Conservation (phyloP, 768 basidiomycete species). For the Xanthoconium stramineum region DNA sequence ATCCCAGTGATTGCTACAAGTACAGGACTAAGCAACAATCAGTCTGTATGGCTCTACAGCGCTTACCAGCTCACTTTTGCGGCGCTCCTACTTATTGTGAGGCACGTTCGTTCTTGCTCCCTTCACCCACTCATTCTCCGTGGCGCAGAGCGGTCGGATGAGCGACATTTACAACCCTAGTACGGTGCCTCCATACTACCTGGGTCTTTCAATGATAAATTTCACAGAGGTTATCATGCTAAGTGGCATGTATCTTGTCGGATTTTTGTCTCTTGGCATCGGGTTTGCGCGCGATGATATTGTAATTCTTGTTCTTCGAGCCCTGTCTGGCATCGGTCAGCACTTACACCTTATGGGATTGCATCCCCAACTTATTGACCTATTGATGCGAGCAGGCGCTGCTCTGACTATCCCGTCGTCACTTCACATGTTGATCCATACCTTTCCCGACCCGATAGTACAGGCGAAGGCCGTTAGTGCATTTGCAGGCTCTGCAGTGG, state of each 20-base stretch:
- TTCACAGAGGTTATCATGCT: not conserved
- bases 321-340: not conserved
- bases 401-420: not conserved
- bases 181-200: not conserved
- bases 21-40: not conserved
- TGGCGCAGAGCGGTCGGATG: not conserved
- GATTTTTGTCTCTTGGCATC: not conserved
- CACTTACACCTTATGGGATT: not conserved
- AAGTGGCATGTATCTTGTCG: not conserved
- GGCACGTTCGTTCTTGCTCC: not conserved
- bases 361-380: not conserved
- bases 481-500: not conserved
- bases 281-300: not conserved
- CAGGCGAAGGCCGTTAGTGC: not conserved
- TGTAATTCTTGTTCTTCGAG: not conserved
- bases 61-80: not conserved
- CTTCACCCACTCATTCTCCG: not conserved
- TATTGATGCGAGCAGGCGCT: not conserved
- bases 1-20: not conserved
- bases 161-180: not conserved
- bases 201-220: not conserved
- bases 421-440: not conserved
- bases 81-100: not conserved
- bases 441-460: not conserved
- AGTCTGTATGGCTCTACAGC: conserved; percentile 2